phyloP scores from a whole-genome alignment of 2,329 filamentous ascomycete genomes.

The Aureobasidium lini region DNA sequence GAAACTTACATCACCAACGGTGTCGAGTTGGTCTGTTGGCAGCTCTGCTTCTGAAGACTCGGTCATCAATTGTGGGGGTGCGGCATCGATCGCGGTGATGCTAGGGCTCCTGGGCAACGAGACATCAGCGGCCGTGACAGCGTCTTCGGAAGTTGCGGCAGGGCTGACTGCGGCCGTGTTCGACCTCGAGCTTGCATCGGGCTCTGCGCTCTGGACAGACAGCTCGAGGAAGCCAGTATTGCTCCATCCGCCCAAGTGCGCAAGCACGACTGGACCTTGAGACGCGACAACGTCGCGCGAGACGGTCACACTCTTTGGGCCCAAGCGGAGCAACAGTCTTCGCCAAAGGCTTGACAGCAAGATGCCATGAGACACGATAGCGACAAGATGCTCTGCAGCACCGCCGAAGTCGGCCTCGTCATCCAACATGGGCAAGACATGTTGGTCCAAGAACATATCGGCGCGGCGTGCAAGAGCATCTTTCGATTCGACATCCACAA shows the following conservation, averaged over 20 bases:
- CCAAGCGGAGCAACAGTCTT: slow-evolving; percentile 51
- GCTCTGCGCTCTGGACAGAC: background rate
- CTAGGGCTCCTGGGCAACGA: background rate
- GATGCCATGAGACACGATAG: slow-evolving; percentile 76
- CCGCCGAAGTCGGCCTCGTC: slow-evolving; percentile 18
- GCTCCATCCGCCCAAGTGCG: slow-evolving; percentile 53
- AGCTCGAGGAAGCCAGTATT: slow-evolving; percentile 58
- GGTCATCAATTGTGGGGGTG: background rate
- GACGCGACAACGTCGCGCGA: slow-evolving; percentile 34
- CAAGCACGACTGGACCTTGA: slow-evolving; percentile 34
- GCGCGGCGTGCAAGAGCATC: slow-evolving; percentile 59
- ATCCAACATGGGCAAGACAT: slow-evolving; percentile 53
- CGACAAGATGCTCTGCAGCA: slow-evolving; percentile 40
- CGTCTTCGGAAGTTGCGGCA: background rate
- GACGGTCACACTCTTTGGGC: slow-evolving; percentile 38
- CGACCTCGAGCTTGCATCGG: background rate
- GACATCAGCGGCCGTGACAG: background rate
- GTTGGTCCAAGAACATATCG: slow-evolving; percentile 56
- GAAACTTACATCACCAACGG: slow-evolving; percentile 4
- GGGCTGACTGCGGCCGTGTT: background rate
- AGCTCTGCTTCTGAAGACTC: background rate
- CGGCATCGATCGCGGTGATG: background rate
- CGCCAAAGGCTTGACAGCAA: slow-evolving; percentile 65
- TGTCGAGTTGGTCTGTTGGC: background rate
- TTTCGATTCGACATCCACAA: slow-evolving; percentile 57